Evolutionary conservation across 495 filamentous ascomycete species (phyloP).

Genomic region (Penicillium parvum): DNA sequence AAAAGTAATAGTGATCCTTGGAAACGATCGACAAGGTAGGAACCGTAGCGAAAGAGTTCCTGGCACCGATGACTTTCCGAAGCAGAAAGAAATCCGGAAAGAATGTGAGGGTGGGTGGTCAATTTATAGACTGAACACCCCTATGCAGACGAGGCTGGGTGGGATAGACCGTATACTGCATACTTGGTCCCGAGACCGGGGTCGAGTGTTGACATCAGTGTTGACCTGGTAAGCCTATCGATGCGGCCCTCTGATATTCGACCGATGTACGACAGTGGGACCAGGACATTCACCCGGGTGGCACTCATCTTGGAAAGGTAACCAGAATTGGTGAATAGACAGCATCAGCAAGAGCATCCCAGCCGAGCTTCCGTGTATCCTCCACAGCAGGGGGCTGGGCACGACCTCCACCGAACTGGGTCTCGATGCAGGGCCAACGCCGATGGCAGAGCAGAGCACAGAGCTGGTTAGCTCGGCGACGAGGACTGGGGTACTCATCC

Average conservation of each 20-base stretch:
- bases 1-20: neutral
- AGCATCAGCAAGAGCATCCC: too few species aligned
- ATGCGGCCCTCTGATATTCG: constrained; percentile 2
- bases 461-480: constrained; percentile 19
- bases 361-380: constrained; percentile 5
- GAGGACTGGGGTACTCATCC: constrained; percentile 5
- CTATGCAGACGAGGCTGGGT: neutral
- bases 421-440: constrained; percentile 10
- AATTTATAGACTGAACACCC: constrained; percentile 12
- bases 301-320: constrained; percentile 8
- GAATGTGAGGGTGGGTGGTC: neutral
- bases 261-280: constrained; percentile 7
- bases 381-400: constrained; percentile 7
- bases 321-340: constrained; percentile 7
- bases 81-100: neutral
- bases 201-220: neutral
- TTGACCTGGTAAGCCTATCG: neutral
- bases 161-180: too few species aligned
- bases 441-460: constrained; percentile 11
- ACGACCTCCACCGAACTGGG: constrained; percentile 9
- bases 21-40: constrained; percentile 4
- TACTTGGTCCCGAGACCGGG: too few species aligned
- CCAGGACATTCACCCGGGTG: constrained; percentile 8
- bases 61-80: constrained; percentile 6
- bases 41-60: constrained; percentile 30